A percentile compares a stretch with the other conserved stretches of the same genome.
Evolutionary conservation across 371 early-diverging fungal genomes (phyloP).

Genomic region (Mucor mucedo): DNA sequence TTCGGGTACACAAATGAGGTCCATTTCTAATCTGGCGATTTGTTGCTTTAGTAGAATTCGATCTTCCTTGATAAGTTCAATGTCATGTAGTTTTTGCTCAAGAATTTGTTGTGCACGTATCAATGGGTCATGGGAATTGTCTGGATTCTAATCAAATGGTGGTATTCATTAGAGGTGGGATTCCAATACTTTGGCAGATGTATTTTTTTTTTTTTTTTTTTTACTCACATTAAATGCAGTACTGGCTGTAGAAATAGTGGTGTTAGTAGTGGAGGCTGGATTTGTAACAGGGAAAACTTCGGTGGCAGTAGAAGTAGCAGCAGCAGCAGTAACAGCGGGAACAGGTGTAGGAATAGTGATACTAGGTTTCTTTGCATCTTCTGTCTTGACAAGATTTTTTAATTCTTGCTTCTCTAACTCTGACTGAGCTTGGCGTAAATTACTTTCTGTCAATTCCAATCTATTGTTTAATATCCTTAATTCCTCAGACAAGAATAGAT

Average conservation of each 20-base stretch:
- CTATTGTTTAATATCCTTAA: slow-evolving; percentile 20
- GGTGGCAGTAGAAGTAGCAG: no score
- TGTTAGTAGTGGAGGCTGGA: no score
- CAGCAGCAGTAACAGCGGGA: neutral
- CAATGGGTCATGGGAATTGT: slow-evolving; percentile 3
- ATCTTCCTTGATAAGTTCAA: slow-evolving; percentile 48
- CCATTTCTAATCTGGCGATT: slow-evolving; percentile 42
- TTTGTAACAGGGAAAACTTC: no score
- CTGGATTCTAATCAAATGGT: neutral
- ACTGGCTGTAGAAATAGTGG: neutral
- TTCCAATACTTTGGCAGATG: neutral
- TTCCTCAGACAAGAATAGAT: slow-evolving; percentile 29
- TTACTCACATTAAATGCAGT: neutral
- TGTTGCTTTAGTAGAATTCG: slow-evolving; percentile 48
- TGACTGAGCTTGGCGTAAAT: slow-evolving; percentile 15
- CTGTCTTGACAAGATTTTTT: slow-evolving; percentile 6
- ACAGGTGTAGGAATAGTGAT: neutral
- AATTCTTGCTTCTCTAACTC: slow-evolving; percentile 18
- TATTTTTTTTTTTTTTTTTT: neutral
- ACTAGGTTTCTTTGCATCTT: slow-evolving; percentile 10
- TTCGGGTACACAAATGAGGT: slow-evolving; percentile 42
- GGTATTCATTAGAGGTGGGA: neutral
- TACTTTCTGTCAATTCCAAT: slow-evolving; percentile 17
- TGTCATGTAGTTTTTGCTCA: slow-evolving; percentile 39
- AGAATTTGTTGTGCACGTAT: slow-evolving; percentile 32